Base-by-base conservation (phyloP, 2,329 filamentous ascomycete species). In the Trichoderma sp. region DNA sequence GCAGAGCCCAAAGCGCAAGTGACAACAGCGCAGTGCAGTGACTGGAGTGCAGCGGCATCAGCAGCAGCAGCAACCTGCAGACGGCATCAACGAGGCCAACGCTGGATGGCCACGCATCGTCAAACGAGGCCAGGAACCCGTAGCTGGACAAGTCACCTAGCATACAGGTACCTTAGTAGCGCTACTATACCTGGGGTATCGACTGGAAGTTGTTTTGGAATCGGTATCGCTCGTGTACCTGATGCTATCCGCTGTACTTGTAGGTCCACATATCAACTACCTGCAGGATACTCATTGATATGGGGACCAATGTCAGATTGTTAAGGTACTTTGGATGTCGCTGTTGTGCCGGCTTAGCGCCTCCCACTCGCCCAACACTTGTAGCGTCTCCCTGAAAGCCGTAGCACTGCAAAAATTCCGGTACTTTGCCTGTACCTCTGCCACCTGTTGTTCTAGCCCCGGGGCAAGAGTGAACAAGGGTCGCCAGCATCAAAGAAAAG, bases 11-110 rank as follows among this genome's bases (percentile, higher is more conserved):
- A n/a, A 29, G 69, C 41, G 41, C 69, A 64, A 65, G 41, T 53
- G 69, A 73, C 60, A 65, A 33, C 69, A 64, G 45, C 59, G 45
- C 50, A 59, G n/a, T 24, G 67, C 45, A 60, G 45, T 69, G 50
- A 69, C 66, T 71, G 59, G 56, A 71, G 56, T 71, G 59, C 68
- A 71, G 66, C 65, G 24, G 24, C 56, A 63, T 14, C 45, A 53
- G 50, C 66, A 71, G 68, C 68, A 71, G 56, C 68, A 63, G 65
- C 45, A 68, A 12, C 68, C 68, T 38, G 59, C 68, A 71, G 59
- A 31, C 24, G 35, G 38, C 27, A 31, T 45, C 41, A n/a, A 45
- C 27, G 29, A 60, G 16, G 35, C n/a, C 53, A 35, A 56, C 56
- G 27, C 27, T 60, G 53, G 53, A 71, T n/a, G 67, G 31, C 56